These are phyloP conservation scores for Cucumis variabilis DNA, from an alignment of 331 rosid genomes.

Conservation along the genomic window DNA sequence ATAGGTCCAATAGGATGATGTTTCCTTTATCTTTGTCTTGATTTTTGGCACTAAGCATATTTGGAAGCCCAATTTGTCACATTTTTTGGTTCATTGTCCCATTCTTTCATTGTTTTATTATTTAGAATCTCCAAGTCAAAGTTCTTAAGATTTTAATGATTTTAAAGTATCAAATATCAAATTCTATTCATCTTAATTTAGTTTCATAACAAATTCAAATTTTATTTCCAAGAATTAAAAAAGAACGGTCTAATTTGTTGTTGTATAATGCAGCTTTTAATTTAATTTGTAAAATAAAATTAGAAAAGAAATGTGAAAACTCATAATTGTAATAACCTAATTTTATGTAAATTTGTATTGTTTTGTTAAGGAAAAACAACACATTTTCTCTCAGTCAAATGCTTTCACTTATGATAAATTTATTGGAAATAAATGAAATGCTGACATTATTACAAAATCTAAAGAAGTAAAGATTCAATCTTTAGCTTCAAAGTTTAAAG, in stretches of 20 bases:
- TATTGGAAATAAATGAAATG: constrained; percentile 3
- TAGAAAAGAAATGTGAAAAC: too few species aligned
- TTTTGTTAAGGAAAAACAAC: neutral
- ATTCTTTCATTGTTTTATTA: neutral
- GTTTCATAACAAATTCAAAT: neutral
- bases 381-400: neutral
- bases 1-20: constrained; percentile 1
- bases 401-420: neutral
- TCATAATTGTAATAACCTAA: too few species aligned
- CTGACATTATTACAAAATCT: constrained; percentile 21
- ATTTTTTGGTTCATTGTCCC: neutral
- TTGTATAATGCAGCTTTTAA: neutral
- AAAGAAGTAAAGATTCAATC: neutral
- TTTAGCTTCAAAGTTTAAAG: neutral
- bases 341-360: neutral
- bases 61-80: neutral
- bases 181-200: neutral
- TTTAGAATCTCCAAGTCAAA: neutral
- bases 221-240: neutral
- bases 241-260: too few species aligned
- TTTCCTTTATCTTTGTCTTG: neutral
- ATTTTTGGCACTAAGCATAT: neutral
- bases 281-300: too few species aligned
- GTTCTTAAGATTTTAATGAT: neutral
- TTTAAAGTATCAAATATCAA: neutral